These are phyloP conservation scores for Candida silvicultrix DNA, from an alignment of 805 yeast genomes.

Conservation along the genomic window DNA sequence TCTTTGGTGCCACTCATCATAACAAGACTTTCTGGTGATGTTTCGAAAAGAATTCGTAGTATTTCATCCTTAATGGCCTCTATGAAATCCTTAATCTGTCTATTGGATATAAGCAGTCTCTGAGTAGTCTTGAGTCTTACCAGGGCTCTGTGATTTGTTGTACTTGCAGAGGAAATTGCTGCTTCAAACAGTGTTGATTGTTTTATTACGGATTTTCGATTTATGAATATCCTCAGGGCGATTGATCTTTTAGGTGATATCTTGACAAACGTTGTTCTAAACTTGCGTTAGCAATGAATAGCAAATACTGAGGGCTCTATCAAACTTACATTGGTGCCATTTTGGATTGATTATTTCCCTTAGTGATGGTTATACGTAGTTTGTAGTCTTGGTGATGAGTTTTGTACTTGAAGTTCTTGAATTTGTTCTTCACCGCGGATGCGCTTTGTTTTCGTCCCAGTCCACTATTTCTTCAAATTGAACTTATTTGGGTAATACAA, in stretches of 20 bases:
- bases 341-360: too few species aligned
- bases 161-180: slow-evolving; percentile 14
- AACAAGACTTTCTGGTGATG: slow-evolving; percentile 6
- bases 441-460: too few species aligned
- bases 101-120: slow-evolving; percentile 14
- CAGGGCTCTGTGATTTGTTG: slow-evolving; percentile 12
- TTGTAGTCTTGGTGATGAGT: too few species aligned
- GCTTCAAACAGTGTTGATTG: slow-evolving; percentile 11
- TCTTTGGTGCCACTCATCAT: slow-evolving; percentile 4
- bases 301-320: neutral
- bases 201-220: slow-evolving; percentile 10
- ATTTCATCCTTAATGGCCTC: slow-evolving; percentile 10
- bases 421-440: neutral
- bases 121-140: slow-evolving; percentile 10
- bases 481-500: too few species aligned
- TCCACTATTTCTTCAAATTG: too few species aligned
- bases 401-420: too few species aligned
- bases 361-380: too few species aligned
- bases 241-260: slow-evolving; percentile 5
- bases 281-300: neutral
- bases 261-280: slow-evolving; percentile 12
- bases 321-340: neutral
- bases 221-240: slow-evolving; percentile 13
- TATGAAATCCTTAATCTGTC: slow-evolving; percentile 12
- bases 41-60: slow-evolving; percentile 6